These are phyloP conservation scores for Dothiorella sarmentorum DNA, from an alignment of 2,329 filamentous ascomycete genomes.

Conservation along the genomic window DNA sequence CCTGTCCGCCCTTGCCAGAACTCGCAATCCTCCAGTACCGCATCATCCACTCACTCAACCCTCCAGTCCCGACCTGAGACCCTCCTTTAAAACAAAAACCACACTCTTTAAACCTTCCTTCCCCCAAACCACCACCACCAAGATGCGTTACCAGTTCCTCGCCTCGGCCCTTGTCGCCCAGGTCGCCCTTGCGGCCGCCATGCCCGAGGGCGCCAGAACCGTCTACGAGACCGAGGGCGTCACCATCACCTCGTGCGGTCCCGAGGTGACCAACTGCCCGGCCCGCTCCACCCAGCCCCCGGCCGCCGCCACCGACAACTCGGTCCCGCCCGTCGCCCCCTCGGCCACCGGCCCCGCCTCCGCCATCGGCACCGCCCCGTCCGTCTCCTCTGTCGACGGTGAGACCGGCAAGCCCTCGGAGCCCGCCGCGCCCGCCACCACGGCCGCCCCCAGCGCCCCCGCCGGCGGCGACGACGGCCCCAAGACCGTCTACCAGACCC, in stretches of 20 bases:
- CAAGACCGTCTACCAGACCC: slow-evolving; percentile 19
- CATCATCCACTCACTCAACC: not conserved
- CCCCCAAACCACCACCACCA: not conserved
- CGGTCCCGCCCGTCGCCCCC: not conserved
- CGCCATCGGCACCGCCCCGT: not conserved
- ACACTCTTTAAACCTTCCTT: not conserved
- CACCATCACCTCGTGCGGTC: slow-evolving; percentile 19
- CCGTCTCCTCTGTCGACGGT: too few relatives aligned
- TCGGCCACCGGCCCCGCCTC: not conserved
- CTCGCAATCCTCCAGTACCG: not conserved
- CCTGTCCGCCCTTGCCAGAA: not conserved
- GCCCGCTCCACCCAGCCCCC: slow-evolving; percentile 14
- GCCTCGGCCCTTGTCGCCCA: slow-evolving; percentile 10
- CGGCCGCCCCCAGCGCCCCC: slow-evolving; percentile 2
- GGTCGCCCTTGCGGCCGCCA: not conserved
- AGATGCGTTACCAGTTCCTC: slow-evolving; percentile 10
- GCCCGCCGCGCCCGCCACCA: not conserved
- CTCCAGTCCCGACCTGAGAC: too few relatives aligned
- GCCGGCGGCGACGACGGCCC: not conserved
- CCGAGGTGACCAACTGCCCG: slow-evolving; percentile 22
- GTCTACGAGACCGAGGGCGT: slow-evolving; percentile 11
- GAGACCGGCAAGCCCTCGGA: too few relatives aligned
- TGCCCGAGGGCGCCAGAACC: not conserved
- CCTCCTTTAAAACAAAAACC: slow-evolving; percentile 7
- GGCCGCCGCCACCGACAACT: not conserved